Evolutionary conservation across 148 eudicot species (phyloP), one percentile per base, ranked within the genome.

Genomic region (Heliamphora exappendiculata): DNA sequence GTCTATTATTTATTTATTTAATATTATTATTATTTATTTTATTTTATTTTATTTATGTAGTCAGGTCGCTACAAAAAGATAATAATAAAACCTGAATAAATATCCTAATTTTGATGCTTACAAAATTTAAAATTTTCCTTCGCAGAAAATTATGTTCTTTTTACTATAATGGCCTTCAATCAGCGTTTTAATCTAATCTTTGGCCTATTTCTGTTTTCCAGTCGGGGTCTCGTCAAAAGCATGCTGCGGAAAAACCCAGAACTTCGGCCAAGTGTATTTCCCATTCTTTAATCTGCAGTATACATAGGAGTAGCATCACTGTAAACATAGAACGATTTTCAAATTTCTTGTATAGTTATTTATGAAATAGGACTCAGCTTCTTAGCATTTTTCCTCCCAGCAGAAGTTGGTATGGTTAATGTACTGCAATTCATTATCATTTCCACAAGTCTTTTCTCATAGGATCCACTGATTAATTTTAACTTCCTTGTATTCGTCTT

Each of bases 211-310:
- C 31, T 80, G n/a, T 87, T 75, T 77, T 83, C 80, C 94, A 94
- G 98, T 72, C 96, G 94, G 65, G 89, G 97, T 70, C 91, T 94
- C 49, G 78, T 94, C 78, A 94, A 94, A 81, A 94, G 96, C 86
- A 85, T 94, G 90, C 89, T 94, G 88, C 83, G 97, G 85, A 94
- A 90, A 82, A 94, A 94, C 76, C 98, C 98, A 44, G 98, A 89
- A 79, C 82, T 90, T 73, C 82, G 98, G 75, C 97, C 98, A 76
- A 89, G 89, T 83, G 98, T 94, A 87, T 73, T 84, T 74, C 34
- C 75, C 72, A 13, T 36, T 72, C 85, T 78, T 65, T 62, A 55
- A 67, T 62, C 36, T 70, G n/a, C 36, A 75, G 20, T 41, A 34
- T 22, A 50, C 55, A 42, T 60, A 28, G 22, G 49, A 26, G 11